These are phyloP conservation scores for Verticillium longisporum DNA, from an alignment of 2,329 filamentous ascomycete species.

Conservation along the genomic window DNA sequence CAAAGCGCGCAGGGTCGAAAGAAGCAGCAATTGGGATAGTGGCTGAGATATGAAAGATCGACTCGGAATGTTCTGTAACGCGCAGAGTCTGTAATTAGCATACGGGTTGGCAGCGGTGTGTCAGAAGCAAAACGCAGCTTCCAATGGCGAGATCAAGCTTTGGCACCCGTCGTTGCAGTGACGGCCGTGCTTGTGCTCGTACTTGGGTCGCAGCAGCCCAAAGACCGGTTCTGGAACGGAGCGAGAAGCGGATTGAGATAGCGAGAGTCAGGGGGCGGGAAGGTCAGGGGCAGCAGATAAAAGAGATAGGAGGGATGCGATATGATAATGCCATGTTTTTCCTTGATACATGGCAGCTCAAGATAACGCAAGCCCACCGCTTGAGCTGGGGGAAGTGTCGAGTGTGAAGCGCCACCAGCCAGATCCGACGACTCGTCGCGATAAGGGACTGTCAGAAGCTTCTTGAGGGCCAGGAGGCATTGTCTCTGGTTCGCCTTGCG, in stretches of 20 bases:
- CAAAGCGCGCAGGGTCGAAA: background rate
- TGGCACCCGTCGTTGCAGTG: background rate
- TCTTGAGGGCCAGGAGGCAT: background rate
- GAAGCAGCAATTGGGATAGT: conserved; percentile 10
- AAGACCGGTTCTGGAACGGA: background rate
- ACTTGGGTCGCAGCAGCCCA: background rate
- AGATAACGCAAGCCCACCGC: background rate
- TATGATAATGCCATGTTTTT: background rate
- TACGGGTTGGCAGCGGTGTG: background rate
- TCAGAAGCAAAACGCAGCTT: background rate
- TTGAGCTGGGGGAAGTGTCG: background rate
- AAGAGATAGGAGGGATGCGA: background rate
- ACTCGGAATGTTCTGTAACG: background rate
- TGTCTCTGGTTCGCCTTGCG: no score
- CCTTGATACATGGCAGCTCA: background rate
- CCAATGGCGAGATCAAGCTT: background rate
- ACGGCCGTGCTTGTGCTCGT: background rate
- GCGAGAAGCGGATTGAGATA: background rate
- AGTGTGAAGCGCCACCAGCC: background rate
- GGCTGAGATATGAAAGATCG: background rate
- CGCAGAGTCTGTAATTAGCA: background rate
- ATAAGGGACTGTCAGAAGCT: conserved; percentile 1
- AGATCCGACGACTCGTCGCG: background rate
- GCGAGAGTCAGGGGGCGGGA: background rate
- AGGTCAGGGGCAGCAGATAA: background rate